These are phyloP conservation scores for Penicillium sp. DNA, from an alignment of 2,329 filamentous ascomycete species.

Conservation along the genomic window DNA sequence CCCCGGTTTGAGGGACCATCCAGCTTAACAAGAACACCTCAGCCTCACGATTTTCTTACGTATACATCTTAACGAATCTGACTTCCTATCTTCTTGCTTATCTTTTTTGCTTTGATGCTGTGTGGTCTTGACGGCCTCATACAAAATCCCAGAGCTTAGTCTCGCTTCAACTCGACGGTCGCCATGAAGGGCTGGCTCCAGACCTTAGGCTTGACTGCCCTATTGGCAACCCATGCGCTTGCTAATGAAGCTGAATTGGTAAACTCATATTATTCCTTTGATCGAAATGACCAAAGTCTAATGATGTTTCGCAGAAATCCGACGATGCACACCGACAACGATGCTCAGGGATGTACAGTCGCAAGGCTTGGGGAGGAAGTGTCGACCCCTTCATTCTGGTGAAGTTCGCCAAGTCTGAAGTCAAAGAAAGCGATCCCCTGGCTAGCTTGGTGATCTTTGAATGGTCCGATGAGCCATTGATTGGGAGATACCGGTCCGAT, in stretches of 20 bases:
- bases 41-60: conserved; percentile 8
- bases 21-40: conserved; percentile 7
- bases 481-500: conserved; percentile 66
- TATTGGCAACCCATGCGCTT: conserved; percentile 39
- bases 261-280: conserved; percentile 8
- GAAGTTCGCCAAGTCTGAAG: conserved; percentile 67
- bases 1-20: conserved; percentile 21
- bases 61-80: neutral
- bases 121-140: conserved; percentile 12
- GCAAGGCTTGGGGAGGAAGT: conserved; percentile 80
- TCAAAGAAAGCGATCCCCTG: conserved; percentile 66
- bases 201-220: conserved; percentile 37
- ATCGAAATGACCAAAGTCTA: neutral
- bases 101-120: conserved; percentile 23
- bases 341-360: conserved; percentile 94
- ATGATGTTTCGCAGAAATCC: conserved; percentile 60
- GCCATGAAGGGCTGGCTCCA: conserved; percentile 44
- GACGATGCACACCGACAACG: conserved; percentile 73
- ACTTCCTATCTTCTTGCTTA: neutral
- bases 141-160: conserved; percentile 25
- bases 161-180: conserved; percentile 27
- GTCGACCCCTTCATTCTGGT: conserved; percentile 86
- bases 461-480: conserved; percentile 78
- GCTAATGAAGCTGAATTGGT: conserved; percentile 50
- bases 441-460: conserved; percentile 90